Evolutionary conservation across 2,329 filamentous ascomycete species (phyloP), one percentile per base, ranked within the genome.

Genomic region (Xylariaceae sp.): DNA sequence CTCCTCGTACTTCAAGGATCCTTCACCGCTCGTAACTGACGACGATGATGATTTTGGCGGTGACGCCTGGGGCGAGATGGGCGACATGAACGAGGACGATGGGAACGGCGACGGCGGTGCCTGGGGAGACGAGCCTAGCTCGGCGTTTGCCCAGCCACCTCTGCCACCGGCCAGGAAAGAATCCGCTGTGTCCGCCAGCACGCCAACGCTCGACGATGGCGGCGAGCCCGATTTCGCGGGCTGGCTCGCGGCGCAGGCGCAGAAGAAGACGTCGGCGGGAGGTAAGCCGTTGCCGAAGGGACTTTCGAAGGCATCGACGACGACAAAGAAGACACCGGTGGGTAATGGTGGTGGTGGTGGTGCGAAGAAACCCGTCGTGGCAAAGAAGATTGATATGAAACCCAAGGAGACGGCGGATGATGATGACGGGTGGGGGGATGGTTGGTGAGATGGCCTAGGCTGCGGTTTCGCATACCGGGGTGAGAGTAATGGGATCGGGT

Each of bases 171-270:
- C 19, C 45, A 42, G 61, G 64, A 24, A 54, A 60, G 16, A 55
- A 70, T 22, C 52, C 66, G 13, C 55, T 60, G 4, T 55, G 65
- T 12, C 30, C 51, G 2, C 31, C 50, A 1, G 41, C 22, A 11
- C 22, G 22, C 59, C 22, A 67, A 74, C 6, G 0, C 91, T 85
- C 50, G 87, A 91, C 44, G 89, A 95, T 53, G 82, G 86, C 19
- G 83, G 84, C 3, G 91, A 98, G 62, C 91, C 91, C 0, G 93
- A 97, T 63, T 97, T 98, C 64, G 91, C 89, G 4, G 90, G 89
- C 4, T 97, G 93, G 90, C 66, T 97, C 17, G 89, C 88, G 11
- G 89, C 90, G 11, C 89, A 96, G 61, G 81, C 85, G 4, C 76
- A 85, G 48, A 96, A 94, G 68, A 74, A 74, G 9, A 39, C 58